A percentile compares a stretch with the other conserved stretches of the same genome.
phyloP scores from a whole-genome alignment of 257 asterid species.

The Solanum phureja region DNA sequence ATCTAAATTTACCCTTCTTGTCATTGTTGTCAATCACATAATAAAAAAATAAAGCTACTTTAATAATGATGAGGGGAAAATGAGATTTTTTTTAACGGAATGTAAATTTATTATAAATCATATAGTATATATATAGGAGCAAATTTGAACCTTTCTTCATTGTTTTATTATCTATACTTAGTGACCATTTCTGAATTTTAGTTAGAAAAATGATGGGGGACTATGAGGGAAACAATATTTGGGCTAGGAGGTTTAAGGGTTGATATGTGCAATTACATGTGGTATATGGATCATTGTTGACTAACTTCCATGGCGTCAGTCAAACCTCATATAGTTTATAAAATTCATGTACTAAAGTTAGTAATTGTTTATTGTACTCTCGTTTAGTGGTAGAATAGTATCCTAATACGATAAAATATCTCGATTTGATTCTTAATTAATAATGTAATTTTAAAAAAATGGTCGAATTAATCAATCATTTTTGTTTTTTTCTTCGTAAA shows the following conservation, averaged over 20 bases:
- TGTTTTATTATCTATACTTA: background rate
- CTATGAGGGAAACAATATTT: background rate
- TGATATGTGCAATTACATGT: background rate
- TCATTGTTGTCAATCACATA: too few relatives aligned
- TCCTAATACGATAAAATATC: too few relatives aligned
- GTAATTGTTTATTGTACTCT: too few relatives aligned
- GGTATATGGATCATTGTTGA: background rate
- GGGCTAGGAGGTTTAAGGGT: background rate
- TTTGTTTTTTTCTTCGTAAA: too few relatives aligned
- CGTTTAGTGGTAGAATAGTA: too few relatives aligned
- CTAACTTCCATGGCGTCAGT: background rate
- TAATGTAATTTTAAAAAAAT: background rate
- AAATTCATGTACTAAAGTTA: too few relatives aligned
- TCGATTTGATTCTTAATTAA: background rate
- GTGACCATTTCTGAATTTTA: background rate
- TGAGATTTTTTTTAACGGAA: background rate
- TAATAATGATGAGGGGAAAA: too few relatives aligned
- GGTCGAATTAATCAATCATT: too few relatives aligned
- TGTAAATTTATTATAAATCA: too few relatives aligned
- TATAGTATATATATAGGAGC: too few relatives aligned
- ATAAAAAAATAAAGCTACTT: background rate
- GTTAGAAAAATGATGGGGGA: background rate
- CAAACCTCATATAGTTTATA: background rate
- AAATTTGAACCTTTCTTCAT: background rate
- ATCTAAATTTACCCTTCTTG: background rate